phyloP scores from a whole-genome alignment of 2,329 filamentous ascomycete species.

The Alternaria burnsii region DNA sequence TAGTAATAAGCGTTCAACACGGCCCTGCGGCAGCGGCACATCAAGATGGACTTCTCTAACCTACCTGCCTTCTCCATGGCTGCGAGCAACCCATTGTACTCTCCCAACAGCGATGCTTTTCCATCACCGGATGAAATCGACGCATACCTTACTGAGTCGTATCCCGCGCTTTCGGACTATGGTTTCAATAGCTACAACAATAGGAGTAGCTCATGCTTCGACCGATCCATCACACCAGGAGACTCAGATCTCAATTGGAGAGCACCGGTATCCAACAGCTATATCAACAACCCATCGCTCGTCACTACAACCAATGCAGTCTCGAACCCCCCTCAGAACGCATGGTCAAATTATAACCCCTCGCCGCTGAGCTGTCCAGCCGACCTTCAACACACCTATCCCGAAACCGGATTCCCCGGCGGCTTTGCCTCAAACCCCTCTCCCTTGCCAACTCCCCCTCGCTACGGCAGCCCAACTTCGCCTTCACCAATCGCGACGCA shows the following conservation, averaged over 20 bases:
- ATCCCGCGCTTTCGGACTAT: slow-evolving; percentile 9
- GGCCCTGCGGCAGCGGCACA: neutral
- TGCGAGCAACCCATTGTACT: slow-evolving; percentile 9
- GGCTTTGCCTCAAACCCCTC: slow-evolving; percentile 11
- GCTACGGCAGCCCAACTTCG: slow-evolving; percentile 6
- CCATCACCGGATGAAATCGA: slow-evolving; percentile 14
- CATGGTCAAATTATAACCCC: slow-evolving; percentile 8
- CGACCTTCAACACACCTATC: slow-evolving; percentile 11
- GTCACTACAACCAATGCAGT: neutral
- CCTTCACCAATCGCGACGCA: slow-evolving; percentile 4
- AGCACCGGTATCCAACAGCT: slow-evolving; percentile 8
- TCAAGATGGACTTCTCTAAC: slow-evolving; percentile 12
- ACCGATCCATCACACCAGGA: slow-evolving; percentile 1
- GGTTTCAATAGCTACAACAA: slow-evolving; percentile 1
- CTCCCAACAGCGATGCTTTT: slow-evolving; percentile 14
- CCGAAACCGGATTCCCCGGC: slow-evolving; percentile 1
- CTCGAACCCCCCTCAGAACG: slow-evolving; percentile 1
- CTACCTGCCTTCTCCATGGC: slow-evolving; percentile 4
- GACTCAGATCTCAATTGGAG: slow-evolving; percentile 7
- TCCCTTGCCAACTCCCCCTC: slow-evolving; percentile 11
- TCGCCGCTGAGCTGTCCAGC: slow-evolving; percentile 9
- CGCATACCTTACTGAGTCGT: slow-evolving; percentile 10
- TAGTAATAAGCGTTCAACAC: neutral
- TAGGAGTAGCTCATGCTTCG: slow-evolving; percentile 6
- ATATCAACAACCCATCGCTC: slow-evolving; percentile 4